These are phyloP conservation scores for Capsella rubella DNA, from an alignment of 441 rosid genomes.

Conservation along the genomic window DNA sequence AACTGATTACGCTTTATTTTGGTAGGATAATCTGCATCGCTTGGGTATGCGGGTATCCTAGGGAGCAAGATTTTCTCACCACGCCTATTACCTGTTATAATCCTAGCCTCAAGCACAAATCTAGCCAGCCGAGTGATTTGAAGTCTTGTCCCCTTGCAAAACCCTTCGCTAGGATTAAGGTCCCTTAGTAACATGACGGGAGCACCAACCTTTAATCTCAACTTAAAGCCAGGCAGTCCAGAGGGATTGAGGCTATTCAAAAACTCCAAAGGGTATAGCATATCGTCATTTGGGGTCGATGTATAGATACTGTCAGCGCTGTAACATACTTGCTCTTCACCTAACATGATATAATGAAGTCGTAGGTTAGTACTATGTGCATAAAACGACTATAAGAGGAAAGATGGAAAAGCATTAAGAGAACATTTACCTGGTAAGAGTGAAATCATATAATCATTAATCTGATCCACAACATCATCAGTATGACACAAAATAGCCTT, in stretches of 20 bases:
- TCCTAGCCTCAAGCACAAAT: background rate
- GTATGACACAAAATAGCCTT: background rate
- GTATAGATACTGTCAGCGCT: constrained; percentile 3
- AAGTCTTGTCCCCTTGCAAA: background rate
- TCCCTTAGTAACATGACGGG: background rate
- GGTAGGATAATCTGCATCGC: background rate
- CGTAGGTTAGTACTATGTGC: background rate
- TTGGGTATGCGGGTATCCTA: background rate
- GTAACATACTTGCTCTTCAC: background rate
- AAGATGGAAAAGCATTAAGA: too few species aligned
- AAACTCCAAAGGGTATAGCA: background rate
- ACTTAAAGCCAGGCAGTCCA: background rate
- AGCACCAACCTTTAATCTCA: background rate
- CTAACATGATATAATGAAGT: background rate
- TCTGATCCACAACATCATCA: background rate
- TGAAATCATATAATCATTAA: constrained; percentile 20
- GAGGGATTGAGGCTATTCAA: background rate
- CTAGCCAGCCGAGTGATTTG: background rate
- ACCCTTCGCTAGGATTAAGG: background rate
- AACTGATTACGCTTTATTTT: too few species aligned
- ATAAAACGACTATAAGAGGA: background rate
- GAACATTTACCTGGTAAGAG: background rate
- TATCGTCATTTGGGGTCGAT: background rate
- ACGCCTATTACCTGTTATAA: background rate
- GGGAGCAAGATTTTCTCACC: background rate